Evolutionary conservation across 2,329 filamentous ascomycete species (phyloP).

Genomic region (Sclerotinia borealis): DNA sequence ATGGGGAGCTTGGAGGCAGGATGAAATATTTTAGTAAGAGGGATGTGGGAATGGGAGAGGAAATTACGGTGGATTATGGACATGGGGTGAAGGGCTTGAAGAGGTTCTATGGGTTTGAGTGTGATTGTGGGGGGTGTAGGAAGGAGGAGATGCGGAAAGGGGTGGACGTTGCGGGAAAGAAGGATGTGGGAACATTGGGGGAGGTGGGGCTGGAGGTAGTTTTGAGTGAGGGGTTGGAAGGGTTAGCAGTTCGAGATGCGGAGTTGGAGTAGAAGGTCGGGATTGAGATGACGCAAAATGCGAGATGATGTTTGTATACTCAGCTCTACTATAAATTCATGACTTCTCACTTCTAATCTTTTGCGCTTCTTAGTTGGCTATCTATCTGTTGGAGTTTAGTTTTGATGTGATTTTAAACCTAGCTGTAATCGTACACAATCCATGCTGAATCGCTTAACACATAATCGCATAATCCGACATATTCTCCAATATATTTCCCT

Average conservation of each 20-base stretch:
- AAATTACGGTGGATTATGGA: slow-evolving; percentile 29
- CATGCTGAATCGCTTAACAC: too few relatives aligned
- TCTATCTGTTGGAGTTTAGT: too few relatives aligned
- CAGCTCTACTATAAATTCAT: too few relatives aligned
- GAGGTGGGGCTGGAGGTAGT: background rate
- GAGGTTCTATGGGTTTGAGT: slow-evolving; percentile 28
- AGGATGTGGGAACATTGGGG: background rate
- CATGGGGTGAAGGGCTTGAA: slow-evolving; percentile 18
- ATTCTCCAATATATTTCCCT: too few relatives aligned
- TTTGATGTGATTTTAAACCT: too few relatives aligned
- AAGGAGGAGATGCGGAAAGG: background rate
- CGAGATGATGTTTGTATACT: too few relatives aligned
- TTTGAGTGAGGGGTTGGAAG: background rate
- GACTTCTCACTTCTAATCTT: too few relatives aligned
- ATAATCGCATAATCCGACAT: too few relatives aligned
- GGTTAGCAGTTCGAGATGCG: background rate
- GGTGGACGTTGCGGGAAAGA: background rate
- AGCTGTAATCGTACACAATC: too few relatives aligned
- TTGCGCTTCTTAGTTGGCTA: too few relatives aligned
- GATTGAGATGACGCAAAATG: too few relatives aligned
- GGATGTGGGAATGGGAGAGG: slow-evolving; percentile 23
- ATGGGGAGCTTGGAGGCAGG: slow-evolving; percentile 2
- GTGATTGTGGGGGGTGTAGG: slow-evolving; percentile 20
- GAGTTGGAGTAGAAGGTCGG: background rate
- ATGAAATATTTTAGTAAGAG: slow-evolving; percentile 24